Evolutionary conservation across 371 early-diverging fungal genomes (phyloP).

Genomic region (Mycotypha africana): DNA sequence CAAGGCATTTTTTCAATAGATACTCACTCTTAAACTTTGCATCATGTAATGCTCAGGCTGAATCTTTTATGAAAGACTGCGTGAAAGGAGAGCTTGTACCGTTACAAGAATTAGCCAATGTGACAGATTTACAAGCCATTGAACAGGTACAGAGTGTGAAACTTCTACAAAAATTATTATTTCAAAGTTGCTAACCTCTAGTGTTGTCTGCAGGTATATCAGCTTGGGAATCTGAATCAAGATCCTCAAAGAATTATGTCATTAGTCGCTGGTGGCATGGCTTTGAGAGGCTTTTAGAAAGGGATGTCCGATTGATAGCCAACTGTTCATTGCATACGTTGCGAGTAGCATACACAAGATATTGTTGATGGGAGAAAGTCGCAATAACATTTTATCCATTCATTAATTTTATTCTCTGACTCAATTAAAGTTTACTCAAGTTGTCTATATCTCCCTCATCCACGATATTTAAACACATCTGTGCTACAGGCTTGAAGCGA

Average conservation of each 20-base stretch:
- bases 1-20: too few relatives aligned
- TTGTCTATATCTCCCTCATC: slow-evolving; percentile 26
- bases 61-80: slow-evolving; percentile 22
- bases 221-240: slow-evolving; percentile 11
- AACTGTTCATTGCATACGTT: too few relatives aligned
- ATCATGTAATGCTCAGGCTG: slow-evolving; percentile 15
- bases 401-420: too few relatives aligned
- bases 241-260: slow-evolving; percentile 14
- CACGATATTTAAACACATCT: slow-evolving; percentile 27
- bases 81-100: slow-evolving; percentile 37
- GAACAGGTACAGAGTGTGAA: slow-evolving; percentile 22
- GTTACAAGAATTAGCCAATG: slow-evolving; percentile 16
- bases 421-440: slow-evolving; percentile 13
- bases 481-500: slow-evolving; percentile 27
- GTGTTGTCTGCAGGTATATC: slow-evolving; percentile 23
- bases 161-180: background rate
- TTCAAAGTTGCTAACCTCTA: background rate
- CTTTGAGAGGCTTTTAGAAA: slow-evolving; percentile 34
- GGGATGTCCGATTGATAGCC: too few relatives aligned
- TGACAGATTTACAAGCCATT: slow-evolving; percentile 24
- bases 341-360: too few relatives aligned
- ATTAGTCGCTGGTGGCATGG: slow-evolving; percentile 35
- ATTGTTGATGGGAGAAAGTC: too few relatives aligned
- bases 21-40: too few relatives aligned
- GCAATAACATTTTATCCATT: too few relatives aligned